Conservation (phyloP, 306 rosid species). For the Rosa chinensis region DNA sequence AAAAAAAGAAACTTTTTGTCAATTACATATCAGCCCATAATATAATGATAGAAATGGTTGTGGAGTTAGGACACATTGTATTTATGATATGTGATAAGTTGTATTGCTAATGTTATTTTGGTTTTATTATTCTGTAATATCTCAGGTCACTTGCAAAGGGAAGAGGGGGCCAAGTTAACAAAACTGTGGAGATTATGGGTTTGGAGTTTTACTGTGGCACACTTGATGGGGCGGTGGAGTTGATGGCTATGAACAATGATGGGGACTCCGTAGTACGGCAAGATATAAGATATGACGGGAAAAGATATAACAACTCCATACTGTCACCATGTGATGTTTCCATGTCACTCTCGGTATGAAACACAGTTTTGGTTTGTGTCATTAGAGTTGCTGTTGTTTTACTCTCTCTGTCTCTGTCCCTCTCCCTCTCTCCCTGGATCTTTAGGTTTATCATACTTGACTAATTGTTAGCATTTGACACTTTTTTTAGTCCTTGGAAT, state of each 20-base stretch:
- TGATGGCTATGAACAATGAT: slow-evolving; percentile 37
- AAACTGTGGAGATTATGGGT: slow-evolving; percentile 65
- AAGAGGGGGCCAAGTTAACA: slow-evolving; percentile 63
- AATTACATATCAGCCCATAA: neutral
- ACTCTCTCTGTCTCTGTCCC: neutral
- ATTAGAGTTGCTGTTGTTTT: neutral
- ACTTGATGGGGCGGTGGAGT: slow-evolving; percentile 44
- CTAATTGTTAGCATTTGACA: neutral
- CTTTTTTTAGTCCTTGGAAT: neutral
- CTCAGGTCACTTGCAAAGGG: slow-evolving; percentile 59
- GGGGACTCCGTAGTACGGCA: slow-evolving; percentile 30
- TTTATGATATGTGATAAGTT: neutral
- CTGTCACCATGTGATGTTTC: slow-evolving; percentile 80
- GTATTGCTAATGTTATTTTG: slow-evolving; percentile 25
- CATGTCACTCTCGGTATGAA: slow-evolving; percentile 70
- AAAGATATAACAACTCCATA: slow-evolving; percentile 50
- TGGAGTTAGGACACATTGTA: neutral
- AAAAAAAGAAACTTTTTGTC: neutral
- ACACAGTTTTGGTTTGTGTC: slow-evolving; percentile 11
- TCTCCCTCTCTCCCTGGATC: neutral
- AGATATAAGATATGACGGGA: slow-evolving; percentile 33
- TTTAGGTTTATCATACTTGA: neutral
- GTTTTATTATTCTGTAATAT: slow-evolving; percentile 27
- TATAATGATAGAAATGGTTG: neutral
- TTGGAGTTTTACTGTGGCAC: slow-evolving; percentile 76